Evolutionary conservation across 371 early-diverging fungal genomes (phyloP).

Genomic region (Apophysomyces elegans): DNA sequence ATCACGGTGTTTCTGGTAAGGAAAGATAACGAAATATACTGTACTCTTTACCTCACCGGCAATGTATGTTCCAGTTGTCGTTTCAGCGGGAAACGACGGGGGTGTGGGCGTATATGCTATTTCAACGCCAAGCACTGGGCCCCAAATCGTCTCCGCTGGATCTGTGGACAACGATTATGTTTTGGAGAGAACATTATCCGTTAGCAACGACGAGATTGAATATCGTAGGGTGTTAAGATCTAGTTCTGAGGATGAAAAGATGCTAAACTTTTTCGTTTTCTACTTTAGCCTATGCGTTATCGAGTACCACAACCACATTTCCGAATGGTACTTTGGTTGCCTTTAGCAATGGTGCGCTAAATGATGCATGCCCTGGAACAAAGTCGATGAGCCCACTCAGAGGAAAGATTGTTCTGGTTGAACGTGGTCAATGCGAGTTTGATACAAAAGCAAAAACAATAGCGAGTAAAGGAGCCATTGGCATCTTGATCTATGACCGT

Average conservation of each 20-base stretch:
- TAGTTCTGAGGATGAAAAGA: background rate
- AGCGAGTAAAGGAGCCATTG: slow-evolving; percentile 51
- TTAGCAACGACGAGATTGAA: slow-evolving; percentile 14
- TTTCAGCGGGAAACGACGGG: slow-evolving; percentile 72
- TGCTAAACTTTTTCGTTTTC: background rate
- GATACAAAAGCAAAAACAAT: slow-evolving; percentile 55
- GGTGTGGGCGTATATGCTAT: slow-evolving; percentile 54
- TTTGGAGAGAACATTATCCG: slow-evolving; percentile 23
- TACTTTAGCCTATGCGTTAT: slow-evolving; percentile 32
- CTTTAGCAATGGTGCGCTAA: slow-evolving; percentile 16
- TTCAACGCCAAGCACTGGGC: slow-evolving; percentile 58
- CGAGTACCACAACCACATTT: slow-evolving; percentile 25
- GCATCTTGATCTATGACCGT: slow-evolving; percentile 52
- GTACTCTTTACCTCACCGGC: background rate
- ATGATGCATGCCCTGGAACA: slow-evolving; percentile 29
- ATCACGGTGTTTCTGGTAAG: slow-evolving; percentile 38
- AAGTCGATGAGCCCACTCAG: slow-evolving; percentile 23
- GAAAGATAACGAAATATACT: background rate
- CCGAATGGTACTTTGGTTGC: slow-evolving; percentile 37
- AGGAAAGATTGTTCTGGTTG: slow-evolving; percentile 54
- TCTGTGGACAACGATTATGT: slow-evolving; percentile 60
- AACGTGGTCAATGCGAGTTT: slow-evolving; percentile 65
- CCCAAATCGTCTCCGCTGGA: slow-evolving; percentile 59
- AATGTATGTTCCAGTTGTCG: slow-evolving; percentile 43
- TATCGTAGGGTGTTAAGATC: slow-evolving; percentile 20